Conservation (phyloP, 371 early-diverging fungal genomes). For the Mortierella sp. region DNA sequence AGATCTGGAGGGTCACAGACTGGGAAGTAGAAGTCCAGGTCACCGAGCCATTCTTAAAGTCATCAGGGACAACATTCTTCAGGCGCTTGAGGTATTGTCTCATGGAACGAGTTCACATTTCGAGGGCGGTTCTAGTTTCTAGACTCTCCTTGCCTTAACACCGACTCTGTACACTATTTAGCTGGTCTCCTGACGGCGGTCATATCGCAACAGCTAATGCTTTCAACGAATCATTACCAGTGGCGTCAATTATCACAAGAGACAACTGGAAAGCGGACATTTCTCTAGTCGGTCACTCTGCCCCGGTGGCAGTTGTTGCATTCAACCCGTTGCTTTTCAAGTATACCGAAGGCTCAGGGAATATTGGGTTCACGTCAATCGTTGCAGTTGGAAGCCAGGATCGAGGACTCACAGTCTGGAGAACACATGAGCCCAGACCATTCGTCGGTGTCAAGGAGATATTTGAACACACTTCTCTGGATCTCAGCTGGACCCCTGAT, state of each 20-base stretch:
- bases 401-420: constrained; percentile 91
- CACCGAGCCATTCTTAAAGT: constrained; percentile 78
- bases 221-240: constrained; percentile 82
- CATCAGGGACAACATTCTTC: constrained; percentile 88
- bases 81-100: constrained; percentile 77
- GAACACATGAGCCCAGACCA: constrained; percentile 78
- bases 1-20: constrained; percentile 88
- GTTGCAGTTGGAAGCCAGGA: constrained; percentile 96
- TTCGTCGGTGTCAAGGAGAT: constrained; percentile 79
- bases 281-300: constrained; percentile 89
- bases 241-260: constrained; percentile 85
- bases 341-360: constrained; percentile 36
- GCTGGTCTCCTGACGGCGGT: constrained; percentile 97
- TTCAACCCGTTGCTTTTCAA: constrained; percentile 86
- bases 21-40: constrained; percentile 85
- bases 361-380: constrained; percentile 64
- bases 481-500: constrained; percentile 89
- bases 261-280: constrained; percentile 84
- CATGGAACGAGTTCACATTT: neutral
- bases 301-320: constrained; percentile 92
- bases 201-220: constrained; percentile 92
- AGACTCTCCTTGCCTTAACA: too few species aligned
- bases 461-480: constrained; percentile 87
- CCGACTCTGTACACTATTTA: too few species aligned
- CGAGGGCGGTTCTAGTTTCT: too few species aligned